A percentile compares a stretch with the other conserved stretches of the same genome.
These are phyloP conservation scores for Hanseniaspora uvarum DNA, from an alignment of 1,139 yeast genomes.

Conservation along the genomic window DNA sequence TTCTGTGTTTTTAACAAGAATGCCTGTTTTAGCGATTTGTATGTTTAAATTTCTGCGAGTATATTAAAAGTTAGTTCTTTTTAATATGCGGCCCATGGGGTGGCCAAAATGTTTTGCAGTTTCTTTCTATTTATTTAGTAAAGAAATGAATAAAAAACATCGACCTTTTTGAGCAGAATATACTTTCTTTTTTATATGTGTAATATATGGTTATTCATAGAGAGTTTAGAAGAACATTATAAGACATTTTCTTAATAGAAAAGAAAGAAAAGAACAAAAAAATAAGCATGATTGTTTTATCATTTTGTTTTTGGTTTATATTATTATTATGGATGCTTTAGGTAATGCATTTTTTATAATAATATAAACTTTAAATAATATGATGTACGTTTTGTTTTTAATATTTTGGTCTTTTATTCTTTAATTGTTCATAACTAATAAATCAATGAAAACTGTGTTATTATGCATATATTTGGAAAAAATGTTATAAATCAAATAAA, in stretches of 20 bases:
- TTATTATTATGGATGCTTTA: slow-evolving; percentile 1
- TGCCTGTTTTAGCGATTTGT: slow-evolving; percentile 7
- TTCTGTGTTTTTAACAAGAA: background rate
- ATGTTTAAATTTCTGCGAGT: slow-evolving; percentile 16
- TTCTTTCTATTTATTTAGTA: background rate
- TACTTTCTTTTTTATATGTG: slow-evolving; percentile 17
- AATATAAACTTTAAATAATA: slow-evolving; percentile 13
- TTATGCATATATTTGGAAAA: slow-evolving; percentile 16
- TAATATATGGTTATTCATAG: slow-evolving; percentile 17
- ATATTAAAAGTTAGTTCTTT: background rate
- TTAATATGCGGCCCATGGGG: slow-evolving; percentile 15
- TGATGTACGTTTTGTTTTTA: background rate
- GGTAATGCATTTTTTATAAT: background rate
- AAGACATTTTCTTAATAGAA: background rate
- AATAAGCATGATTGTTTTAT: background rate
- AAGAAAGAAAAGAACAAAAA: background rate
- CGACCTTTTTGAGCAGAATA: slow-evolving; percentile 17
- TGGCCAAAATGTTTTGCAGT: background rate
- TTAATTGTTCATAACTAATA: slow-evolving; percentile 10
- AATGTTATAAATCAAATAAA: background rate
- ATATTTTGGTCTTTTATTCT: background rate
- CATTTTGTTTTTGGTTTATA: slow-evolving; percentile 10
- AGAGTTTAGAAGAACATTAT: background rate
- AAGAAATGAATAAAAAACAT: background rate
- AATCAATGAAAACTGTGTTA: slow-evolving; percentile 10